Percentiles rank a stretch among this genome's conserved stretches.
phyloP scores from a whole-genome alignment of 495 filamentous ascomycete genomes.

The Aspergillus nidulans region DNA sequence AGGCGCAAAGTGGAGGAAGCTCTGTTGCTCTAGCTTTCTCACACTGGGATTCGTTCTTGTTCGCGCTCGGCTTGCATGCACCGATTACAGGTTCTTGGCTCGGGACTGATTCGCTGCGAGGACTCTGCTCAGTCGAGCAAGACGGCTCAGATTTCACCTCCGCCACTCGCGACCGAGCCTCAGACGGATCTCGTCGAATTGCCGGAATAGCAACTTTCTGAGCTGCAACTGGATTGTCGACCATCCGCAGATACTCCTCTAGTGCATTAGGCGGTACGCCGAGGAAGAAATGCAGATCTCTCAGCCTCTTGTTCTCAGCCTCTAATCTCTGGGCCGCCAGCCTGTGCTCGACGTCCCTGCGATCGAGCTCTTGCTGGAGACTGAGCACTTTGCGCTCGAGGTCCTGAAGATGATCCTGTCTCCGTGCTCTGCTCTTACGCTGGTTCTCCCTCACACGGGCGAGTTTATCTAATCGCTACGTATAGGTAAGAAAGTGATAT shows the following conservation, averaged over 20 bases:
- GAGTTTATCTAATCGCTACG: conserved; percentile 31
- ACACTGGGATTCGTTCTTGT: background rate
- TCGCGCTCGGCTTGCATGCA: background rate
- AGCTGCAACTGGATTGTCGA: conserved; percentile 13
- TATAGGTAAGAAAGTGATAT: conserved; percentile 12
- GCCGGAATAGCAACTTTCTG: conserved; percentile 41
- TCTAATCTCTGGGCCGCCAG: conserved; percentile 34
- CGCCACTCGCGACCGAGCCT: background rate
- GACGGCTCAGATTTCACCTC: background rate
- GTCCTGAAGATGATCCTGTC: conserved; percentile 69
- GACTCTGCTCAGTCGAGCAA: background rate
- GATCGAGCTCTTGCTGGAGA: conserved; percentile 45
- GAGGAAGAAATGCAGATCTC: conserved; percentile 20
- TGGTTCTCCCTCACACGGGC: conserved; percentile 71
- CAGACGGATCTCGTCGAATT: conserved; percentile 13
- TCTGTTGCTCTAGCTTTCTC: background rate
- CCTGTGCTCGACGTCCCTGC: conserved; percentile 35
- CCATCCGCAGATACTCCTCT: conserved; percentile 28
- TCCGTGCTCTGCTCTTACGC: conserved; percentile 68
- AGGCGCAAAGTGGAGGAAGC: conserved; percentile 28
- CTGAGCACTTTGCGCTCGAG: conserved; percentile 61
- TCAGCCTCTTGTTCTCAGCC: conserved; percentile 35
- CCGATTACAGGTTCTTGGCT: background rate
- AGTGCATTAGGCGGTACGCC: conserved; percentile 25
- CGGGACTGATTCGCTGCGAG: background rate